These are phyloP conservation scores for Metarhizium guizhouense DNA, from an alignment of 2,329 filamentous ascomycete genomes.

Conservation along the genomic window DNA sequence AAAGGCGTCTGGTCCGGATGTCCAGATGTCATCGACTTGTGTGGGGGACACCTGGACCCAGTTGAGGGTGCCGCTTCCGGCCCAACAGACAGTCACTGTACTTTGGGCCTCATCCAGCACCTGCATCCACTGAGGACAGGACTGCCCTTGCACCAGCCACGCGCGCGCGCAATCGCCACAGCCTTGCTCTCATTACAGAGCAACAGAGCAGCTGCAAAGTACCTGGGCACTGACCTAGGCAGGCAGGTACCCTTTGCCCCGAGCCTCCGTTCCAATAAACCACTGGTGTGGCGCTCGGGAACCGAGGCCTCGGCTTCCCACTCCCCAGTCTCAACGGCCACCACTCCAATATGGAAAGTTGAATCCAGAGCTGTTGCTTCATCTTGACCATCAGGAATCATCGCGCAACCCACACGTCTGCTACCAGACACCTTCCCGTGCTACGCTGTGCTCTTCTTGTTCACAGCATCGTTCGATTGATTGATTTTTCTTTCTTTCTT, in stretches of 20 bases:
- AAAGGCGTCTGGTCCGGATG: too few species aligned
- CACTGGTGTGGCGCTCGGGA: conserved; percentile 1
- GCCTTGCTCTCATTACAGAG: too few species aligned
- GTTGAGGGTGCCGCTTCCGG: too few species aligned
- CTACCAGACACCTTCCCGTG: not conserved
- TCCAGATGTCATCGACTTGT: too few species aligned
- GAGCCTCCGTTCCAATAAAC: not conserved
- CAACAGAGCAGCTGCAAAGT: too few species aligned
- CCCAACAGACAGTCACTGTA: too few species aligned
- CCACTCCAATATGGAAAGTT: not conserved
- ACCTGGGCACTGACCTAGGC: not conserved
- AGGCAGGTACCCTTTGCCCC: not conserved
- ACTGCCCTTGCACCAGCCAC: too few species aligned
- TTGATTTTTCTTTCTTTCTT: not conserved
- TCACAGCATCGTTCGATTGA: not conserved
- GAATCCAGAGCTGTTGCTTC: not conserved
- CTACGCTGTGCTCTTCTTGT: not conserved
- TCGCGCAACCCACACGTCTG: not conserved
- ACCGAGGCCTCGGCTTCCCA: conserved; percentile 6
- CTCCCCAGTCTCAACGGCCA: not conserved
- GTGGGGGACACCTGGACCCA: too few species aligned
- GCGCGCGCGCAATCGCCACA: too few species aligned
- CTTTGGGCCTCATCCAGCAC: too few species aligned
- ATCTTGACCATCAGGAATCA: not conserved
- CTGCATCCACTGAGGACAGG: too few species aligned